Percentiles rank a stretch among this genome's conserved stretches.
phyloP scores from a whole-genome alignment of 2,329 filamentous ascomycete genomes.

The Diatrype stigma region DNA sequence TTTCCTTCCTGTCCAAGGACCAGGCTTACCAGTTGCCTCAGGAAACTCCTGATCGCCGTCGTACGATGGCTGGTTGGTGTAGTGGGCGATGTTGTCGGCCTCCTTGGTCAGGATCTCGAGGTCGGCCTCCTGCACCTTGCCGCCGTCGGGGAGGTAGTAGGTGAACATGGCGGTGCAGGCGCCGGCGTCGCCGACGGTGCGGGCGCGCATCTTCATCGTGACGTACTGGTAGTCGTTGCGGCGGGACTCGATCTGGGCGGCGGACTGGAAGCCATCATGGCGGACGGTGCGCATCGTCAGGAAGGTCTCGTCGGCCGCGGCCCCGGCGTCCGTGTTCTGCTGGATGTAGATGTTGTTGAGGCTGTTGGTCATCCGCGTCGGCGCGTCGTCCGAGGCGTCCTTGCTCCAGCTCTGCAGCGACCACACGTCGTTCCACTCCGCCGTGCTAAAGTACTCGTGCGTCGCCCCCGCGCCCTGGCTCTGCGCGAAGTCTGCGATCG shows the following conservation, averaged over 20 bases:
- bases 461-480: slow-evolving; percentile 23
- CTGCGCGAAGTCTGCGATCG: slow-evolving; percentile 22
- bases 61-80: slow-evolving; percentile 49
- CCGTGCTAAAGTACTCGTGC: slow-evolving; percentile 25
- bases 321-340: slow-evolving; percentile 28
- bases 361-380: slow-evolving; percentile 35
- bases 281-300: slow-evolving; percentile 45
- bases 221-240: slow-evolving; percentile 31
- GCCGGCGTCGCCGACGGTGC: slow-evolving; percentile 42
- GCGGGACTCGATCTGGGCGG: slow-evolving; percentile 42
- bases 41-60: slow-evolving; percentile 37
- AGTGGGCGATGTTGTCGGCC: slow-evolving; percentile 33
- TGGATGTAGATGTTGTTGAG: slow-evolving; percentile 43
- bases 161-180: slow-evolving; percentile 51
- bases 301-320: slow-evolving; percentile 36
- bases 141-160: slow-evolving; percentile 29
- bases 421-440: slow-evolving; percentile 27
- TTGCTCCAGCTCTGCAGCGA: slow-evolving; percentile 34
- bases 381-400: slow-evolving; percentile 25
- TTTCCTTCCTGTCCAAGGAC: too few relatives aligned
- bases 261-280: slow-evolving; percentile 40
- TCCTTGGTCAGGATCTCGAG: slow-evolving; percentile 38
- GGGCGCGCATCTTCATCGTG: slow-evolving; percentile 46
- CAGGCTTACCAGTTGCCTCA: slow-evolving; percentile 34
- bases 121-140: slow-evolving; percentile 31